Evolutionary conservation across 768 basidiomycete genomes (phyloP).

Genomic region (Tylopilus subfusipes): DNA sequence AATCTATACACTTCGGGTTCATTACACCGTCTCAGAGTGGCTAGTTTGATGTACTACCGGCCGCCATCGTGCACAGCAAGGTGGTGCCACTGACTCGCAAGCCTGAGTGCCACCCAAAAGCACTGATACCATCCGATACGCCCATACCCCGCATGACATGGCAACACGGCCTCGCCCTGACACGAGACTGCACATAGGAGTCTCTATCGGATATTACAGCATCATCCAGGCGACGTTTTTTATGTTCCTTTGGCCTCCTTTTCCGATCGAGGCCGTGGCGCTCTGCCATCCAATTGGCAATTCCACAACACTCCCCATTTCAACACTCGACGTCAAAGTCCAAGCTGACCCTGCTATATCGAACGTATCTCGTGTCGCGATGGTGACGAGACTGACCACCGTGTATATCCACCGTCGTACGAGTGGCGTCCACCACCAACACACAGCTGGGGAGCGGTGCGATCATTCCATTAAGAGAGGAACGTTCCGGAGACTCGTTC

Average conservation of each 20-base stretch:
- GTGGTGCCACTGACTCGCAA: no score
- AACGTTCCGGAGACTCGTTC: not conserved
- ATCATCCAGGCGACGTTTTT: not conserved
- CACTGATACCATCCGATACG: no score
- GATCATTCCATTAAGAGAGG: not conserved
- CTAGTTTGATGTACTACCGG: no score
- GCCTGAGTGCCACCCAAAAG: no score
- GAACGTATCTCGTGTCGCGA: conserved; percentile 6
- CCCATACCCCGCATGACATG: not conserved
- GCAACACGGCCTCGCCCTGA: not conserved
- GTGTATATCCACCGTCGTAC: no score
- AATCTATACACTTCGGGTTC: no score
- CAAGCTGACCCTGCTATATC: no score
- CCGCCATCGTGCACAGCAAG: not conserved
- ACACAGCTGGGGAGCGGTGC: not conserved
- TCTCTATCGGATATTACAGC: no score
- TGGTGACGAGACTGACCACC: no score
- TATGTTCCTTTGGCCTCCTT: not conserved
- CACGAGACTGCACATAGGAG: no score
- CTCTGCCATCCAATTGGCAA: conserved; percentile 6
- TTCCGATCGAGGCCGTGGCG: not conserved
- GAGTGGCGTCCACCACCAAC: not conserved
- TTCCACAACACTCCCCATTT: conserved; percentile 3
- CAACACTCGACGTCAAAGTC: not conserved
- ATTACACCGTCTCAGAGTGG: not conserved